Conservation (phyloP, 805 yeast genomes). For the Komagataella phaffii region DNA sequence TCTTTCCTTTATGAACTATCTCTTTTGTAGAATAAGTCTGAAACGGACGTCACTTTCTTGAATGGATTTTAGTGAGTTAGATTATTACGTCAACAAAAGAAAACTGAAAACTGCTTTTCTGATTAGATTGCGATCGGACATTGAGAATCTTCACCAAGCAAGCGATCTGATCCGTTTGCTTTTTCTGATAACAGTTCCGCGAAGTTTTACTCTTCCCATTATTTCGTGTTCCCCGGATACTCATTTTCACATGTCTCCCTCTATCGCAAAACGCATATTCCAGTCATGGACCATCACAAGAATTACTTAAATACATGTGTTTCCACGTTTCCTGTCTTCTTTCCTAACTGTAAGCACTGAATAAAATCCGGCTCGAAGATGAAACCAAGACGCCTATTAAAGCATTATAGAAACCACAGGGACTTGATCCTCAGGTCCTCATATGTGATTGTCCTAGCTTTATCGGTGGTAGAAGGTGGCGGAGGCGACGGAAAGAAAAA, state of each 20-base stretch:
- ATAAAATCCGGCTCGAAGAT: neutral
- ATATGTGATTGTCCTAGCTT: neutral
- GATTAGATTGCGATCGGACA: neutral
- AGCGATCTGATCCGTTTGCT: neutral
- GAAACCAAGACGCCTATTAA: neutral
- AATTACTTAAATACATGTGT: neutral
- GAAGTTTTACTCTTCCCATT: neutral
- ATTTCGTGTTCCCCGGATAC: neutral
- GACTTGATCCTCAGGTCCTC: neutral
- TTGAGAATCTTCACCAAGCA: neutral
- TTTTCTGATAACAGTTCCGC: neutral
- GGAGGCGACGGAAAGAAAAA: neutral
- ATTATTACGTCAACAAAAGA: neutral
- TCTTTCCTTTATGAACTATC: neutral
- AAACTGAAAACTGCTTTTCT: neutral
- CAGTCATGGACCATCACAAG: neutral
- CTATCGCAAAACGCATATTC: neutral
- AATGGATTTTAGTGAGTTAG: neutral
- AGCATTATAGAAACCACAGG: neutral
- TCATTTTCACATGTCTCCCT: neutral
- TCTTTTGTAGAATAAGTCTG: neutral
- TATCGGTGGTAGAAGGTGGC: neutral
- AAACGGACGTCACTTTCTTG: neutral
- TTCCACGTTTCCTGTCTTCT: neutral
- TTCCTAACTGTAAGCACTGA: neutral